phyloP scores from a whole-genome alignment of 2,329 filamentous ascomycete species.

The Dothideomycetidae sp. region DNA sequence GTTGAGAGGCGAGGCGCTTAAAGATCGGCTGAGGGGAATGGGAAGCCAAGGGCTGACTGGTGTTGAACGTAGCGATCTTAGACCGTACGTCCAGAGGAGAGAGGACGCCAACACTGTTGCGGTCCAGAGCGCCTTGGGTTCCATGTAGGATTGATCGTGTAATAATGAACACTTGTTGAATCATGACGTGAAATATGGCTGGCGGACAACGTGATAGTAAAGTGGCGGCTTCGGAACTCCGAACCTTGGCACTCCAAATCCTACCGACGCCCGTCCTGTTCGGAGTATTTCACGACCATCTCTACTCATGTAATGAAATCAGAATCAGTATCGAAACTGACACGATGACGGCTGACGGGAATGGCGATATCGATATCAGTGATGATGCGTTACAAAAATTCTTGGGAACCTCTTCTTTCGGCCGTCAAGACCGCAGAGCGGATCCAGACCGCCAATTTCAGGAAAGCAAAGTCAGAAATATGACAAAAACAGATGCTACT shows the following conservation, averaged over 20 bases:
- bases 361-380: slow-evolving; percentile 16
- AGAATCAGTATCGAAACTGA: too few species aligned
- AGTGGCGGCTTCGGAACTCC: too few species aligned
- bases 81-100: slow-evolving; percentile 68
- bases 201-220: too few species aligned
- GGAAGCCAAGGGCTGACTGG: slow-evolving; percentile 19
- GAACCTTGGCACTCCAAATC: too few species aligned
- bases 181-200: too few species aligned
- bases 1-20: slow-evolving; percentile 50
- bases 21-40: slow-evolving; percentile 35
- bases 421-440: slow-evolving; percentile 60
- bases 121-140: slow-evolving; percentile 67
- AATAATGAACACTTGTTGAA: too few species aligned
- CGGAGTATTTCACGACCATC: too few species aligned
- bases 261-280: too few species aligned
- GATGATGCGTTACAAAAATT: slow-evolving; percentile 64
- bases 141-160: slow-evolving; percentile 41
- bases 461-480: slow-evolving; percentile 41
- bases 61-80: slow-evolving; percentile 44
- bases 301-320: too few species aligned
- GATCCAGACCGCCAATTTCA: slow-evolving; percentile 72
- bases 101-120: slow-evolving; percentile 72
- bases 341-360: slow-evolving; percentile 3
- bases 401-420: slow-evolving; percentile 68
- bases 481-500: slow-evolving; percentile 23